Base-by-base conservation (phyloP, 768 basidiomycete genomes). In the Kondoa malvinella region DNA sequence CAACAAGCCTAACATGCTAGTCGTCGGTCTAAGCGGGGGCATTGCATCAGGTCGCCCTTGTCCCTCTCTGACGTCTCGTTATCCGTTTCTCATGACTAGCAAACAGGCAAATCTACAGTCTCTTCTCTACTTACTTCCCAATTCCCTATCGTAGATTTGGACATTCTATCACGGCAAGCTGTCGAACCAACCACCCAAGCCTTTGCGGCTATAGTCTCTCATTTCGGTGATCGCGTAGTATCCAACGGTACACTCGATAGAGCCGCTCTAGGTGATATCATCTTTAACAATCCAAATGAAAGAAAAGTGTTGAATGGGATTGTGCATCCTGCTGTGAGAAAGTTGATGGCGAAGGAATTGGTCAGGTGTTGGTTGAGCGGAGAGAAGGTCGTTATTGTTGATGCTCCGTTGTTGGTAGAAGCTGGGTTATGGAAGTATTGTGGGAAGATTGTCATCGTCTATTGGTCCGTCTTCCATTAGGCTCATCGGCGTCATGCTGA, bases 21-120 rank as follows among this genome's bases (percentile, higher is more conserved):
- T 97, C 68, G 83, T 95, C 70, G 94, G 95, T 56, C 83, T 99
- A 26, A 96, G 94, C 31, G 95, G 95, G 4, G 90, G 92, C 1
- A 96, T 99, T 68, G 89, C 92, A 26, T 92, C 91, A 2, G 79
- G 77, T 77, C n/a, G n/a, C 33, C 63, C 70, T 57, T 15, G 66
- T 60, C 25, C 31, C 1, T 33, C 60, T 33, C 30, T 2, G 40
- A 61, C 26, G 57, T 33, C 29, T 56, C 17, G 56, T 21, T 16
- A 3, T 17, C 26, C 15, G 27, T 67, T 12, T 0, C 1, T n/a
- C 1, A n/a, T n/a, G 8, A 25, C 4, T 64, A 64, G 8, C 8
- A 8, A 40, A 21, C 31, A 4, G 92, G 94, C 65, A 99, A 99
- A 79, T 95, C 92, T 0, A 88, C 91, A 15, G 95, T 92, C 14